Base-by-base conservation (phyloP, 768 basidiomycete genomes). In the Naganishia randhawae region DNA sequence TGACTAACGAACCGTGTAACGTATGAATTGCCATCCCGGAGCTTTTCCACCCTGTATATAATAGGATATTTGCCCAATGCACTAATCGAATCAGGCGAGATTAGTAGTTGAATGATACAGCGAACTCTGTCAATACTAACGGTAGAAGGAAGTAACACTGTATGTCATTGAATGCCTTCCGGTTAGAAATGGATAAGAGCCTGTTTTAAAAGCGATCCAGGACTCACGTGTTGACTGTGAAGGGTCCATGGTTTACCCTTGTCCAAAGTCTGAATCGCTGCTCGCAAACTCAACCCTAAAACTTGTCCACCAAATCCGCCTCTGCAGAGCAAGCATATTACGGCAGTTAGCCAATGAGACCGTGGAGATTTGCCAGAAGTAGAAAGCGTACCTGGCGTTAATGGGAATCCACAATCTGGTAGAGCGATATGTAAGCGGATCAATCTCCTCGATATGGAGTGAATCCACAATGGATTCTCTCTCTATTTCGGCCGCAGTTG, bases 281-380 rank as follows among this genome's bases (percentile, higher is more conserved):
- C 77, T 11, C 69, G 51, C 25, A 81, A 72, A 7, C 77, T 75
- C 61, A 78, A 76, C 0, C 72, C 78, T 45, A 81, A 75, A 57
- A 81, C 78, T 71, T 81, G 80, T 8, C 80, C 80, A 31, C 80
- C 80, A 54, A 79, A 80, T 1, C 77, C 77, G 0, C 79, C 79
- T 37, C 78, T 62, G 6, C 57, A 61, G n/a, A n/a, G 25, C 16
- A 37, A 29, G 13, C 11, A 22, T 7, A 55, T 6, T 5, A 2
- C 6, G 25, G 9, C 7, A 11, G 37, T 22, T 16, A 22, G n/a
- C 16, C 19, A 35, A 9, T 22, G 19, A 13, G 10, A 7, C 14
- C 4, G 10, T 22, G 31, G 19, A 29, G 29, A n/a, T 1, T 11
- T 13, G 19, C 19, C 57, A 1, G 27, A 14, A 41, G 16, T 6